Percentiles rank a stretch among this genome's conserved stretches.
Evolutionary conservation across 2,329 filamentous ascomycete genomes (phyloP).

Genomic region (Pseudodiploospora longispora): DNA sequence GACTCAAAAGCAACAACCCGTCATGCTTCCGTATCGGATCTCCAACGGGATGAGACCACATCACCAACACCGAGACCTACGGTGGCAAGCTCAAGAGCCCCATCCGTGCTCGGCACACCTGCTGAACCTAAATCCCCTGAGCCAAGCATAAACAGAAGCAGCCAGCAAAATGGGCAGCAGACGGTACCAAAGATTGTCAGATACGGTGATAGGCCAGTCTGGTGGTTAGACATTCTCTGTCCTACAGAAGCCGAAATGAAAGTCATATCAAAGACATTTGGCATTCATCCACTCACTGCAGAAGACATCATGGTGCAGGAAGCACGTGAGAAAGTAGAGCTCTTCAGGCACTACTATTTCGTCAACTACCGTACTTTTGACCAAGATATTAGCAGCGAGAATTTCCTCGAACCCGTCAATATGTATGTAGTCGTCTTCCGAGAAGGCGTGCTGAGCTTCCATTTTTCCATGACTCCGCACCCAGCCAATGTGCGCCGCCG

Average conservation of each 20-base stretch:
- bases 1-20: slow-evolving; percentile 38
- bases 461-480: slow-evolving; percentile 93
- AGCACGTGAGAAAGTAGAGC: slow-evolving; percentile 92
- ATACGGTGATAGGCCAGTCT: slow-evolving; percentile 80
- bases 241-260: slow-evolving; percentile 96
- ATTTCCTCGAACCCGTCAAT: slow-evolving; percentile 91
- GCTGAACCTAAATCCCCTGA: slow-evolving; percentile 32
- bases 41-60: slow-evolving; percentile 18
- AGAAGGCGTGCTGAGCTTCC: slow-evolving; percentile 91
- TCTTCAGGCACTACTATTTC: slow-evolving; percentile 97
- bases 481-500: slow-evolving; percentile 90
- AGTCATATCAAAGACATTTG: slow-evolving; percentile 82
- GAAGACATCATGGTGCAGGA: slow-evolving; percentile 98
- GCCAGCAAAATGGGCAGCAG: slow-evolving; percentile 13
- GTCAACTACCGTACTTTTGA: slow-evolving; percentile 98
- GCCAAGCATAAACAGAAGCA: slow-evolving; percentile 12
- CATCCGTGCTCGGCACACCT: slow-evolving; percentile 42
- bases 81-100: slow-evolving; percentile 6
- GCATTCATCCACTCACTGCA: slow-evolving; percentile 88
- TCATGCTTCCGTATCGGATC: slow-evolving; percentile 33
- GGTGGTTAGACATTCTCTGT: slow-evolving; percentile 89
- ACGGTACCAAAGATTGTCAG: slow-evolving; percentile 28
- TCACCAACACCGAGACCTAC: slow-evolving; percentile 23
- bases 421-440: slow-evolving; percentile 97
- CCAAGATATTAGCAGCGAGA: slow-evolving; percentile 80